phyloP scores from a whole-genome alignment of 345 rosid species.

The Brassica rapa region DNA sequence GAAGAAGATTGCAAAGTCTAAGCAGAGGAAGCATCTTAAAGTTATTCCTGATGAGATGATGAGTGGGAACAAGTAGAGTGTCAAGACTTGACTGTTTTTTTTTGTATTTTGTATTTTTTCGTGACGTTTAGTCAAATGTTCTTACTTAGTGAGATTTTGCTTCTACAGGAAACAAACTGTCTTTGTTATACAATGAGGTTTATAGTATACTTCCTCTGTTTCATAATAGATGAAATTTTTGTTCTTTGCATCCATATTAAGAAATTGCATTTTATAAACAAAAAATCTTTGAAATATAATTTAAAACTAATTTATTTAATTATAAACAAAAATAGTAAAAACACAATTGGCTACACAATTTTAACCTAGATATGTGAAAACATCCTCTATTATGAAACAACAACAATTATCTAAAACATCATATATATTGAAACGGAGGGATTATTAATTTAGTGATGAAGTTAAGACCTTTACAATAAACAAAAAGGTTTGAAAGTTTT shows the following conservation, averaged over 20 bases:
- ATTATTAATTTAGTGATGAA: neutral
- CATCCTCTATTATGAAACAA: too few species aligned
- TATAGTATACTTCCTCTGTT: neutral
- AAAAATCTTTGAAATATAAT: too few species aligned
- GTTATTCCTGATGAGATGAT: slow-evolving; percentile 66
- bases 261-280: too few species aligned
- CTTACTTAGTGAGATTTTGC: slow-evolving; percentile 24
- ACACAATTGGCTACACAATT: too few species aligned
- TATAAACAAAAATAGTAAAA: too few species aligned
- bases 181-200: neutral
- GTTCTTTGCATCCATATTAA: too few species aligned
- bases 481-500: neutral
- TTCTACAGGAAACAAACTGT: neutral
- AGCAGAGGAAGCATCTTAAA: slow-evolving; percentile 77
- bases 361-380: too few species aligned
- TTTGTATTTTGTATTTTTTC: neutral
- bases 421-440: too few species aligned
- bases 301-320: too few species aligned
- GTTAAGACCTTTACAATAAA: neutral
- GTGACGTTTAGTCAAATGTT: neutral
- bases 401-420: too few species aligned
- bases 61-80: slow-evolving; percentile 25
- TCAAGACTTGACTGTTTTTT: neutral
- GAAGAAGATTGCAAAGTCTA: slow-evolving; percentile 75
- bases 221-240: too few species aligned